Conservation (phyloP, 148 eudicot species). For the Dianthus caryophyllus region DNA sequence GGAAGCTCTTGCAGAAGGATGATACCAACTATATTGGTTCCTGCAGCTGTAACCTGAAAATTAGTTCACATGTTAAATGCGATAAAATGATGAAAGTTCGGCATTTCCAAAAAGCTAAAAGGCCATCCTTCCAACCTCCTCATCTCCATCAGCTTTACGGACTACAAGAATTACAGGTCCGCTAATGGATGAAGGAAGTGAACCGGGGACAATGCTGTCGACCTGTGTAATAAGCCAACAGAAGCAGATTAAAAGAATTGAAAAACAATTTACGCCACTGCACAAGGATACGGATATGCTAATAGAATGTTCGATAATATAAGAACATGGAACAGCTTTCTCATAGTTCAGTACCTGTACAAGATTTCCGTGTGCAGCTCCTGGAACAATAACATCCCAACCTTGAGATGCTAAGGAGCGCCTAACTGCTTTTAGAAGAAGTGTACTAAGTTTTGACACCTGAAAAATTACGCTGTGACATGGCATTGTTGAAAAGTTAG, state of each 20-base stretch:
- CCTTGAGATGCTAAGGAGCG: constrained; percentile 66
- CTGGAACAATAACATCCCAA: constrained; percentile 98
- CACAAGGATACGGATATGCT: not conserved
- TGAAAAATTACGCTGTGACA: constrained; percentile 75
- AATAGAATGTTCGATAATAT: not conserved
- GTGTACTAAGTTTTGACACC: constrained; percentile 85
- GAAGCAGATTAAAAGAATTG: constrained; percentile 1
- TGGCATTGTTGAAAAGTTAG: constrained; percentile 32
- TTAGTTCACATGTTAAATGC: constrained; percentile 12
- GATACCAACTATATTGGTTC: constrained; percentile 70
- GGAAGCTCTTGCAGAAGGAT: constrained; percentile 95
- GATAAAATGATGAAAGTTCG: constrained; percentile 2
- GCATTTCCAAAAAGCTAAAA: constrained; percentile 10
- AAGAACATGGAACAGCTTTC: not conserved
- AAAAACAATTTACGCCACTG: not conserved
- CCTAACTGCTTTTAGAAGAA: constrained; percentile 78
- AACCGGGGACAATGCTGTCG: constrained; percentile 72
- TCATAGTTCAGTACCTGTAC: constrained; percentile 46
- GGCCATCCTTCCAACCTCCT: constrained; percentile 57
- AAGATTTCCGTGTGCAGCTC: constrained; percentile 69
- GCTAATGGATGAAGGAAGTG: constrained; percentile 57
- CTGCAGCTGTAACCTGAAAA: constrained; percentile 90
- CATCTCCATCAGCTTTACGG: constrained; percentile 91
- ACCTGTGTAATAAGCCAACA: constrained; percentile 42
- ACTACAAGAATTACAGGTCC: constrained; percentile 94